Conservation (phyloP, 2,329 filamentous ascomycete species). For the Colletotrichum higginsianum region DNA sequence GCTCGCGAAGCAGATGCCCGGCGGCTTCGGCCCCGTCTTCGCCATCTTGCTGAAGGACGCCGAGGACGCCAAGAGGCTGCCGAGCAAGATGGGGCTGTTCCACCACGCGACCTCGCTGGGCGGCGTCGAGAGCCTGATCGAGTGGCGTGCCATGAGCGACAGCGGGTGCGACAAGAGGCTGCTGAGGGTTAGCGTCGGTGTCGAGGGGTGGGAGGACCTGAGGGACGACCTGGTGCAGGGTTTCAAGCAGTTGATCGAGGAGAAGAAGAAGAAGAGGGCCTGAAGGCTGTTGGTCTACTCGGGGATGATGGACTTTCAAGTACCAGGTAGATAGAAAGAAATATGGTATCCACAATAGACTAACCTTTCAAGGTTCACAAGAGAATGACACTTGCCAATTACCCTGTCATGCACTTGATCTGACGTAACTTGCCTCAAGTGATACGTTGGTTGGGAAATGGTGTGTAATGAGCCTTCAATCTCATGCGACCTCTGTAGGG, state of each 20-base stretch:
- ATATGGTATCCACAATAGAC: no score
- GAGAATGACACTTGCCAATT: neutral
- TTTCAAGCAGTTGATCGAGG: constrained; percentile 68
- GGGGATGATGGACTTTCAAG: neutral
- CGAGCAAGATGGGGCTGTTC: constrained; percentile 85
- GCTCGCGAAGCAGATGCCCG: constrained; percentile 90
- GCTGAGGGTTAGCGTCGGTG: constrained; percentile 86
- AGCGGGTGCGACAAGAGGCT: constrained; percentile 77
- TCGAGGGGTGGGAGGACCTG: constrained; percentile 90
- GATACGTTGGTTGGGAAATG: neutral
- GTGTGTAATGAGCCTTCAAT: neutral
- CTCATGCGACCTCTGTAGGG: neutral
- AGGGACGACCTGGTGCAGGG: constrained; percentile 80
- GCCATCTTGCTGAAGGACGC: constrained; percentile 76
- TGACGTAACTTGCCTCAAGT: no score
- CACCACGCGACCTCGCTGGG: constrained; percentile 96
- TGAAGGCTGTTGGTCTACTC: neutral
- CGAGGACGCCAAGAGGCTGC: constrained; percentile 76
- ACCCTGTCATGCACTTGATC: neutral
- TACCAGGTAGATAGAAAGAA: neutral
- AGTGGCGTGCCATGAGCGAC: constrained; percentile 96
- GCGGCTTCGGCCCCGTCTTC: constrained; percentile 92
- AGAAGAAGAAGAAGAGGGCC: constrained; percentile 44
- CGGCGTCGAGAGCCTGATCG: constrained; percentile 94
- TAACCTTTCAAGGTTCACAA: neutral